Percentiles rank a stretch among this genome's conserved stretches.
Conservation (phyloP, 2,329 filamentous ascomycete species). For the Ceratocystis huliohia region DNA sequence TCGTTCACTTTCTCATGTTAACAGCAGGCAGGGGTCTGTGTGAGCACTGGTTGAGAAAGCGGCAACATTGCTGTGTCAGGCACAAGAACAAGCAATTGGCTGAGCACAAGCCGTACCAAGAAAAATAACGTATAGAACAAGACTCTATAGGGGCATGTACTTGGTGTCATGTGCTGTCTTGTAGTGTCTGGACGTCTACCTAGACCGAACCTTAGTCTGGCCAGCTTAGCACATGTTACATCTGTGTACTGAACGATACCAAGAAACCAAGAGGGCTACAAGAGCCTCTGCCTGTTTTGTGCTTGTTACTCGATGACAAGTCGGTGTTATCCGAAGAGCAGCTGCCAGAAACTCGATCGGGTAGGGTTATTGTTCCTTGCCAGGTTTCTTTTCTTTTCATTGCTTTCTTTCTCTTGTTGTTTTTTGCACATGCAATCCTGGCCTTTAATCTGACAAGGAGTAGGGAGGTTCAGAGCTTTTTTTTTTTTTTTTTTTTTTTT, state of each 20-base stretch:
- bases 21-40: not conserved
- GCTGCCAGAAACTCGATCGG: constrained; percentile 6
- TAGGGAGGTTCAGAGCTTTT: no score
- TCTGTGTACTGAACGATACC: not conserved
- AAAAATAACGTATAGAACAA: no score
- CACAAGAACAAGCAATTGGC: not conserved
- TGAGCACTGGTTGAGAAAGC: not conserved
- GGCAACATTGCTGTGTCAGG: not conserved
- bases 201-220: not conserved
- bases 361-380: not conserved
- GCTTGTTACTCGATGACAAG: not conserved
- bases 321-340: constrained; percentile 4
- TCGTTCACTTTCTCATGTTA: no score
- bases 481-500: no score
- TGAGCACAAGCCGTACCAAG: not conserved
- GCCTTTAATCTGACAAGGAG: no score
- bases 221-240: not conserved
- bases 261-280: no score
- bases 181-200: not conserved
- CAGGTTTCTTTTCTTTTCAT: not conserved
- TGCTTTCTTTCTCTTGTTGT: not conserved
- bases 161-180: not conserved
- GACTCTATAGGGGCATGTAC: not conserved
- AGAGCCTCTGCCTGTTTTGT: not conserved
- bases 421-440: no score